Evolutionary conservation across 78 protist species (phyloP), one percentile per base, ranked within the genome.

Genomic region (Dictyostelium intermedium): DNA sequence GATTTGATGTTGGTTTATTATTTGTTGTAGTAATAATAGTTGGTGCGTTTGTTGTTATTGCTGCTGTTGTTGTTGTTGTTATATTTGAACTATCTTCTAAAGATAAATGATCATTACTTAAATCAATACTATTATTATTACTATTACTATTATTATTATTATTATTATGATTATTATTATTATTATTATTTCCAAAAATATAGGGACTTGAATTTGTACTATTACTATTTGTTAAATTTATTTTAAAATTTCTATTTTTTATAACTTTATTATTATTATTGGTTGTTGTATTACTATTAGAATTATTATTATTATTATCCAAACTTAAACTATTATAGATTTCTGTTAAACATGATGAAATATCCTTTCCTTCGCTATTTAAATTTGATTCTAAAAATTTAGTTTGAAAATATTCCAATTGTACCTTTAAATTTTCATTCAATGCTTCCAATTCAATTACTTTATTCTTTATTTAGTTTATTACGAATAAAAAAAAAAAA

Each of bases 391-490:
- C 93, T 77, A 89, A 80, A 27, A 89, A 50, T 80, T 80, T 89
- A 43, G 85, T 80, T 69, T 80, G 93, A 69, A 78, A 89, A 69
- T 89, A 80, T 69, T 89, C 93, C 32, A 89, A n/a, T 34, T 89
- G 93, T 18, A 39, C 76, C 47, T 89, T 89, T 34, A 89, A 27
- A 47, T 47, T 61, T 1, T 41, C 50, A 80, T 89, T 89, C 23
- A 80, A 16, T 14, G 82, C 2, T 69, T 89, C 93, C 37, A 89
- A 66, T 56, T 89, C 93, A 11, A 41, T 7, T 23, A 89, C 34
- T 45, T 84, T 78, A n/a, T 89, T 78, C 34, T 69, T 32, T 34
- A 89, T 41, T 89, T 41, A 16, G 61, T 50, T 50, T 10, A 80
- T 79, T 87, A 23, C 82, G 35, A 34, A 78, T 73, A 69, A 80